Evolutionary conservation across 2,329 filamentous ascomycete genomes (phyloP).

Genomic region (Arthrinium puccinioides): DNA sequence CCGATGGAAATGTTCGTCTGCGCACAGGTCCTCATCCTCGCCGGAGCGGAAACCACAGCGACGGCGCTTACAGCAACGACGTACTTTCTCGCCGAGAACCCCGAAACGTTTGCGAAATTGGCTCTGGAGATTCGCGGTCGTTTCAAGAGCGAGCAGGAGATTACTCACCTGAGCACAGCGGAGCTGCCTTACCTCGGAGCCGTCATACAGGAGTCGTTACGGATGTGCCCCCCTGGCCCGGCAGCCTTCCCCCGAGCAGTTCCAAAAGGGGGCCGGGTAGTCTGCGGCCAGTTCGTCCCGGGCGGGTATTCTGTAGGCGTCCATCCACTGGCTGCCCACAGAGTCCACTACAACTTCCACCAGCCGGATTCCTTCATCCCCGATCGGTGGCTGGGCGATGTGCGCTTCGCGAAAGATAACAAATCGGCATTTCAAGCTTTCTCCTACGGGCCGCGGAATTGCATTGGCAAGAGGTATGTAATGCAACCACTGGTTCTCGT

Average conservation of each 20-base stretch:
- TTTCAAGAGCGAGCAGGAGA: constrained; percentile 24
- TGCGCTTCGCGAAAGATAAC: constrained; percentile 16
- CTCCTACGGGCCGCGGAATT: constrained; percentile 21
- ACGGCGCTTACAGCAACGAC: constrained; percentile 27
- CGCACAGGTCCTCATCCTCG: constrained; percentile 12
- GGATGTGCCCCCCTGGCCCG: constrained; percentile 24
- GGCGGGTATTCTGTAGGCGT: neutral
- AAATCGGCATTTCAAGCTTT: constrained; percentile 19
- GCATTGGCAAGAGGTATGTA: constrained; percentile 24
- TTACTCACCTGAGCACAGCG: constrained; percentile 18
- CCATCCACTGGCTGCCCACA: neutral
- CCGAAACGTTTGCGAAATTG: constrained; percentile 11
- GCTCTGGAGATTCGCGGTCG: constrained; percentile 24
- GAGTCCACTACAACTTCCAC: constrained; percentile 23
- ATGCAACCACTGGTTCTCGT: too few relatives aligned
- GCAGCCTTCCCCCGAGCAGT: constrained; percentile 3
- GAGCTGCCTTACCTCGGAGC: constrained; percentile 26
- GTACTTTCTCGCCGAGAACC: constrained; percentile 27
- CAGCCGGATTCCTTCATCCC: constrained; percentile 23
- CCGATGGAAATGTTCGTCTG: neutral
- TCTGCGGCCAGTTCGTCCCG: constrained; percentile 3
- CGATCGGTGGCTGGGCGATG: constrained; percentile 21
- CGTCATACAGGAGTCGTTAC: constrained; percentile 27
- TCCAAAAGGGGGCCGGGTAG: constrained; percentile 1
- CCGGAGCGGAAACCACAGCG: constrained; percentile 38